phyloP scores from a whole-genome alignment of 108 stramenopile genomes.

The Seminavis robusta region DNA sequence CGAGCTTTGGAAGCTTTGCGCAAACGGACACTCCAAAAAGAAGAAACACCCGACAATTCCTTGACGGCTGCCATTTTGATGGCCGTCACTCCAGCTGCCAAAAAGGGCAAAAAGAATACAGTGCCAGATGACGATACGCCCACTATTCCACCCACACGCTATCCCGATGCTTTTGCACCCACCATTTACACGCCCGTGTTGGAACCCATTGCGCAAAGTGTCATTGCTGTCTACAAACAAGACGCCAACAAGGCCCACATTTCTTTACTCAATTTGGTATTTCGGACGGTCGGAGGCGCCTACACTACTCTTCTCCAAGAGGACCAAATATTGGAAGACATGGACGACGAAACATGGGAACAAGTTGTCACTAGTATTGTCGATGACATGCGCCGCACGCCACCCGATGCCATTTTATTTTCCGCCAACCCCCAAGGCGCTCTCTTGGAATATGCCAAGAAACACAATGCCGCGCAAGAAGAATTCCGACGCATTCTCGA shows the following conservation, averaged over 20 bases:
- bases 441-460: conserved; percentile 10
- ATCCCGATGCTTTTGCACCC: neutral
- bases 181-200: conserved; percentile 25
- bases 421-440: conserved; percentile 30
- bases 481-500: conserved; percentile 66
- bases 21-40: conserved; percentile 25
- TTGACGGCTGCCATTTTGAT: conserved; percentile 34
- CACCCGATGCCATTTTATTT: conserved; percentile 46
- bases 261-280: conserved; percentile 65
- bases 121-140: neutral
- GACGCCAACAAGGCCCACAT: conserved; percentile 61
- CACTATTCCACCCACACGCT: neutral
- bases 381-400: conserved; percentile 67
- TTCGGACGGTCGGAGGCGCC: conserved; percentile 74
- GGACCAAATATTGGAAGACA: conserved; percentile 48
- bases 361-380: conserved; percentile 60
- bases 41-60: conserved; percentile 21
- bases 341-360: conserved; percentile 72
- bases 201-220: conserved; percentile 14
- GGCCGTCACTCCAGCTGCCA: conserved; percentile 3
- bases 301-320: conserved; percentile 27
- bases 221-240: conserved; percentile 34
- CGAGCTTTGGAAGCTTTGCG: conserved; percentile 18
- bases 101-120: neutral
- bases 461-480: conserved; percentile 9